Percentiles rank a stretch among this genome's conserved stretches.
These are phyloP conservation scores for Candida easanensis DNA, from an alignment of 805 yeast species.

Conservation along the genomic window DNA sequence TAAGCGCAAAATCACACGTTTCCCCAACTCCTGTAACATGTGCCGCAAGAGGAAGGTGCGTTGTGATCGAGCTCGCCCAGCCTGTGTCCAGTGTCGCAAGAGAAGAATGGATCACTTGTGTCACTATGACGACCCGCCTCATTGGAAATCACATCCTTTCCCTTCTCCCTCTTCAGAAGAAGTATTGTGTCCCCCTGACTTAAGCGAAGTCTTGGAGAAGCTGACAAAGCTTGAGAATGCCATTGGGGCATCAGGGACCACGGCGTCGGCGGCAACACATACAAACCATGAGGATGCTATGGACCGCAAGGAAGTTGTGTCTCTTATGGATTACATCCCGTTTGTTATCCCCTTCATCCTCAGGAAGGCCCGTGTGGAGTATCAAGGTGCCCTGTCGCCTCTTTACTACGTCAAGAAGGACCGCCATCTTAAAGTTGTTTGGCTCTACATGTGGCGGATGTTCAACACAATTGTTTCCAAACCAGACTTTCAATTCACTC, in stretches of 20 bases:
- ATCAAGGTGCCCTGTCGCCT: constrained; percentile 53
- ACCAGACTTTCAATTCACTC: too few relatives aligned
- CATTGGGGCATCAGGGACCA: not conserved
- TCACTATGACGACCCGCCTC: constrained; percentile 49
- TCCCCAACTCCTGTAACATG: constrained; percentile 42
- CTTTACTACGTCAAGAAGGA: constrained; percentile 46
- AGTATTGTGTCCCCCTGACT: not conserved
- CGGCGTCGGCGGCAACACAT: not conserved
- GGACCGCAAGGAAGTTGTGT: constrained; percentile 34
- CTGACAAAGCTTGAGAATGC: not conserved
- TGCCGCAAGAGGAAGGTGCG: constrained; percentile 47
- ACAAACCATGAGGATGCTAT: not conserved
- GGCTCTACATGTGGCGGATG: constrained; percentile 27
- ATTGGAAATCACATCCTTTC: constrained; percentile 32
- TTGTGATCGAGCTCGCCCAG: constrained; percentile 48
- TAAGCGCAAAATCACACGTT: constrained; percentile 39
- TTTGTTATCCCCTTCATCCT: constrained; percentile 28
- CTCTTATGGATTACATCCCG: constrained; percentile 43
- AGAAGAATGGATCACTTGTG: constrained; percentile 54
- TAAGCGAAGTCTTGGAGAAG: not conserved
- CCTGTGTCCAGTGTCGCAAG: constrained; percentile 51
- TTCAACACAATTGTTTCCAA: constrained; percentile 1
- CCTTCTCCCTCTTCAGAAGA: not conserved
- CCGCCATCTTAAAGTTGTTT: constrained; percentile 32
- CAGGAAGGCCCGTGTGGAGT: constrained; percentile 38